A percentile compares a stretch with the other conserved stretches of the same genome.
Conservation (phyloP, 805 yeast genomes). For the Kodamaea jinghongensis region DNA sequence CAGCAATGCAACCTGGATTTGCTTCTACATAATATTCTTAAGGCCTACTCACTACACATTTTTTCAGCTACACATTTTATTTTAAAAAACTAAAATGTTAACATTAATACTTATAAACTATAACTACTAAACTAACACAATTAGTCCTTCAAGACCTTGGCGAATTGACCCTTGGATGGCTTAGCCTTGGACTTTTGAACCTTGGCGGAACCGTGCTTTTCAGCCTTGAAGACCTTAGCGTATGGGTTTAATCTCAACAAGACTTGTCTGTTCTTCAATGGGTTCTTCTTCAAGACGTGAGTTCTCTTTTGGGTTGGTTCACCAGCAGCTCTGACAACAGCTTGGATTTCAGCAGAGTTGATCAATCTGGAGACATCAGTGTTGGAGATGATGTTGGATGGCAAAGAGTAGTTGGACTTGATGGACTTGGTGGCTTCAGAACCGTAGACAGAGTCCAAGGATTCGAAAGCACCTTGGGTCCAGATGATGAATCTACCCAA, state of each 20-base stretch:
- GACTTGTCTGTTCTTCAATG: slow-evolving; percentile 98
- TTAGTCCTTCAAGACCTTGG: slow-evolving; percentile 58
- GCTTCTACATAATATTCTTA: no score
- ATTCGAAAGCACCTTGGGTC: slow-evolving; percentile 98
- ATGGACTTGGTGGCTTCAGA: slow-evolving; percentile 79
- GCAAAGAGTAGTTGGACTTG: slow-evolving; percentile 89
- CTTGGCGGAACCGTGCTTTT: slow-evolving; percentile 85
- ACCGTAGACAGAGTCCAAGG: slow-evolving; percentile 97
- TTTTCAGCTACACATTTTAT: no score
- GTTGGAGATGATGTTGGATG: slow-evolving; percentile 91
- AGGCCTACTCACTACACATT: no score
- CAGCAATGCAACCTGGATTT: no score
- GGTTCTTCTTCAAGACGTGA: slow-evolving; percentile 86
- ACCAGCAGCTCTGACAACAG: slow-evolving; percentile 95
- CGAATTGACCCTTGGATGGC: slow-evolving; percentile 73
- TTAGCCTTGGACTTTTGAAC: slow-evolving; percentile 58
- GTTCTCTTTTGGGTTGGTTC: slow-evolving; percentile 94
- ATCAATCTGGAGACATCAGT: slow-evolving; percentile 95
- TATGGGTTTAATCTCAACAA: slow-evolving; percentile 98
- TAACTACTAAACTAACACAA: slow-evolving; percentile 9
- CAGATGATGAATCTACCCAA: slow-evolving; percentile 99
- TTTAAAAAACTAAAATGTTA: no score
- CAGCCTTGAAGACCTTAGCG: slow-evolving; percentile 94
- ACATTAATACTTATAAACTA: no score
- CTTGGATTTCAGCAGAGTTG: slow-evolving; percentile 98